Evolutionary conservation across 2,329 filamentous ascomycete genomes (phyloP), one percentile per base, ranked within the genome.

Genomic region (Botrytis aclada): DNA sequence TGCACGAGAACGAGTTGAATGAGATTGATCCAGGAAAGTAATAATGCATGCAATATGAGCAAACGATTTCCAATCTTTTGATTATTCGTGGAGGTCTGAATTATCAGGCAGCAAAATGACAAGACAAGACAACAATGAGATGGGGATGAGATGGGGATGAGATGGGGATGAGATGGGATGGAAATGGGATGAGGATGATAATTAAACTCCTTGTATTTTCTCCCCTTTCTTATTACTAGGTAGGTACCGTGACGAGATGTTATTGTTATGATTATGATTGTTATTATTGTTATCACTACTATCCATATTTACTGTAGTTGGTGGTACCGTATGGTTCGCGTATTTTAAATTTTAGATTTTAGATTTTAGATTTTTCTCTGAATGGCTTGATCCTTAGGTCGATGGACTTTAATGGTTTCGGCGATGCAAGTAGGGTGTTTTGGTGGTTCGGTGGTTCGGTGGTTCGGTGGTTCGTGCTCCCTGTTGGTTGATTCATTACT

Each of bases 1-100:
- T 43, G n/a, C 61, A 64, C 61, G 61, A 64, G 41, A 56, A 56
- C n/a, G 51, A 56, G 51, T 29, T 56, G 51, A 56, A 56, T 32
- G 51, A 56, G 51, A 56, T 56, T 64, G 39, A 64, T 29, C 61
- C 37, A 45, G 39, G 61, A 64, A n/a, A 39, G 61, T 64, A 45
- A 43, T 20, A 43, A 43, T 64, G 41, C 39, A 61, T 63, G 61
- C n/a, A 45, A 45, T n/a, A 63, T 63, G 61, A 43, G 39, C 61
- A 64, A 64, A 64, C 39, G 61, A 45, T 64, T 64, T 64, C 61
- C 61, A 64, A 64, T 43, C n/a, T 43, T 64, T 64, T 45, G 37
- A 20, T 39, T 18, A 41, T 63, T n/a, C 4, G n/a, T 56, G 0
- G 25, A 43, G 37, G 61, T 45, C 61, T 64, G 61, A 32, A 10